Evolutionary conservation across 2,329 filamentous ascomycete genomes (phyloP).

Genomic region (Periconia digitata): DNA sequence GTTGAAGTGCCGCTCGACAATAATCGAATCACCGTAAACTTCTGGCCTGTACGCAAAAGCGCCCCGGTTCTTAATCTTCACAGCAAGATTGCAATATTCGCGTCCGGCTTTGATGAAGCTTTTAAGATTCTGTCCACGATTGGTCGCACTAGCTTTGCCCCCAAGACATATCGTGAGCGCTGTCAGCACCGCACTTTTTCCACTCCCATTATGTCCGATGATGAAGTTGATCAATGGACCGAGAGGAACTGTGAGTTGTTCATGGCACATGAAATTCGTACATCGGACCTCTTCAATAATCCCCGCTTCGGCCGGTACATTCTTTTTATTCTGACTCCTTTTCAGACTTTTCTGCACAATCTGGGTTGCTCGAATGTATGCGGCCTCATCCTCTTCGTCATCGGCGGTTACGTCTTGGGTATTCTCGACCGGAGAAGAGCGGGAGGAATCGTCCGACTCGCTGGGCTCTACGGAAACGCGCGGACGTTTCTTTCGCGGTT

Average conservation of each 20-base stretch:
- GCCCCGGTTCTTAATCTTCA: conserved; percentile 90
- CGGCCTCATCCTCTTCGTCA: conserved; percentile 18
- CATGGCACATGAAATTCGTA: conserved; percentile 96
- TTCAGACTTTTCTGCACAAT: conserved; percentile 28
- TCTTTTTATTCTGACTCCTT: conserved; percentile 44
- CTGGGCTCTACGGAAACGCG: conserved; percentile 26
- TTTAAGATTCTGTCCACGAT: conserved; percentile 86
- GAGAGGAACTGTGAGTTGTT: conserved; percentile 76
- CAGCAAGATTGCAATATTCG: conserved; percentile 69
- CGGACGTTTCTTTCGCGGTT: conserved; percentile 32
- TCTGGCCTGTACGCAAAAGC: conserved; percentile 81
- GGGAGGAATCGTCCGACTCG: conserved; percentile 19
- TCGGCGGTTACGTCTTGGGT: conserved; percentile 3
- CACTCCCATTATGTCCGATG: conserved; percentile 94
- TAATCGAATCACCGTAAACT: conserved; percentile 80
- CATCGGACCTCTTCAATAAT: conserved; percentile 87
- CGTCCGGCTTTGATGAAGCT: conserved; percentile 87
- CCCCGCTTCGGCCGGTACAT: conserved; percentile 76
- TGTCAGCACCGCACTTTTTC: conserved; percentile 93
- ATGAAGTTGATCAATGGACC: conserved; percentile 98
- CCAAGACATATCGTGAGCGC: conserved; percentile 93
- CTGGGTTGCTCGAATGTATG: conserved; percentile 33
- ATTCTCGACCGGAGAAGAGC: conserved; percentile 13
- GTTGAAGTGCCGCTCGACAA: conserved; percentile 87
- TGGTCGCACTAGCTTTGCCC: conserved; percentile 89